A percentile compares a stretch with the other conserved stretches of the same genome.
Conservation (phyloP, 2,329 filamentous ascomycete species). For the Microdochium paspali region DNA sequence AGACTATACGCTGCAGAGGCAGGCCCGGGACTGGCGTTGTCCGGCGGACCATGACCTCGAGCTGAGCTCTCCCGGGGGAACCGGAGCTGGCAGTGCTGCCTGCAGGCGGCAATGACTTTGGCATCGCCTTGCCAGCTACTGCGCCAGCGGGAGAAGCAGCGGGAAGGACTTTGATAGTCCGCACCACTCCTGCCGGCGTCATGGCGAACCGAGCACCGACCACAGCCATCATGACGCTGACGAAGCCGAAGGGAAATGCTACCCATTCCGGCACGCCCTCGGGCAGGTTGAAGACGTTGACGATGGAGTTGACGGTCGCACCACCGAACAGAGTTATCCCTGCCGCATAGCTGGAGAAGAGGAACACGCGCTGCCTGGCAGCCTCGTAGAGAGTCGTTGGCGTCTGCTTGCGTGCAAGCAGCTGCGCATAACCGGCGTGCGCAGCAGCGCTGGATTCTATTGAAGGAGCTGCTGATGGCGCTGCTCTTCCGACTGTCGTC, state of each 20-base stretch:
- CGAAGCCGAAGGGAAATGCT: slow-evolving; percentile 43
- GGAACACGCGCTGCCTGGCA: slow-evolving; percentile 54
- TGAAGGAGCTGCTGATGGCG: background rate
- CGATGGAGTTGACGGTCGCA: slow-evolving; percentile 39
- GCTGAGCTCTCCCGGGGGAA: slow-evolving; percentile 25
- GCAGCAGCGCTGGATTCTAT: background rate
- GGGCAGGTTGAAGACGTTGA: slow-evolving; percentile 37
- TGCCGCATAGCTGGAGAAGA: slow-evolving; percentile 48
- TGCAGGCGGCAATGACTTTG: background rate
- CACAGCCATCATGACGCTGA: slow-evolving; percentile 49
- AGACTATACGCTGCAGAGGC: slow-evolving; percentile 29
- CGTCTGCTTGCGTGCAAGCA: slow-evolving; percentile 43
- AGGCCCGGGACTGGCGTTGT: slow-evolving; percentile 34
- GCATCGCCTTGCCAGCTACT: slow-evolving; percentile 5
- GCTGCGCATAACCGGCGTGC: slow-evolving; percentile 35
- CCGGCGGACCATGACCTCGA: slow-evolving; percentile 44
- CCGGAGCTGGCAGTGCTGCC: slow-evolving; percentile 5
- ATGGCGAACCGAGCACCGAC: slow-evolving; percentile 52
- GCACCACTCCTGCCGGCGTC: slow-evolving; percentile 48
- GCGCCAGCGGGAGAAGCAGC: slow-evolving; percentile 9
- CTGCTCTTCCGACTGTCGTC: no score
- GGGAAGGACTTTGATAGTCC: slow-evolving; percentile 45
- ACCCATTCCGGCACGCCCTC: slow-evolving; percentile 46
- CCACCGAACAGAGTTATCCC: slow-evolving; percentile 43
- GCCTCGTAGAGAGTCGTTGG: slow-evolving; percentile 55